phyloP scores from a whole-genome alignment of 371 early-diverging fungal genomes.

The Lichtheimia hyalospora region DNA sequence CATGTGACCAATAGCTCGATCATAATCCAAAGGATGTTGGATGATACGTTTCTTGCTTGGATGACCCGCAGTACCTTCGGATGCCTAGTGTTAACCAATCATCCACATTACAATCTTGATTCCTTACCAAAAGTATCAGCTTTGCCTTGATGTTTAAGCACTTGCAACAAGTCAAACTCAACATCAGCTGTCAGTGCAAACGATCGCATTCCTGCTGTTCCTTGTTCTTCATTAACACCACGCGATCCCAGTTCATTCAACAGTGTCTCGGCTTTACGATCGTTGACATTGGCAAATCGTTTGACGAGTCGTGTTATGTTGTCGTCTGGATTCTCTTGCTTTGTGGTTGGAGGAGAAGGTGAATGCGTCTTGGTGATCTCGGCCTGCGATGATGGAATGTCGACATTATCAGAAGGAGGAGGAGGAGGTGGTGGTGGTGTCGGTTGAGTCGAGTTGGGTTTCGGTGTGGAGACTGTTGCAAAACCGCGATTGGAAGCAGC shows the following conservation, averaged over 20 bases:
- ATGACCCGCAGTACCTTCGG: neutral
- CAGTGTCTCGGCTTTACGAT: conserved; percentile 8
- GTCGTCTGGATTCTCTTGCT: neutral
- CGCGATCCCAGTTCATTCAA: neutral
- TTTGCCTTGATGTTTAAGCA: conserved; percentile 10
- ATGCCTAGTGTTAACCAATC: no score
- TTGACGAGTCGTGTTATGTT: neutral
- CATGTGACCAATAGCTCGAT: conserved; percentile 45
- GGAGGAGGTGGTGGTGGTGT: no score
- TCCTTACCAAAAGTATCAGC: conserved; percentile 7
- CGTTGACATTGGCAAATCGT: conserved; percentile 11
- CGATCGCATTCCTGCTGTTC: neutral
- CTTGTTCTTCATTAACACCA: neutral
- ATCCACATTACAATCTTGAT: neutral
- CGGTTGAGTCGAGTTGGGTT: no score
- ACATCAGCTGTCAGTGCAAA: conserved; percentile 14
- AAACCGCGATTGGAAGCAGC: conserved; percentile 5
- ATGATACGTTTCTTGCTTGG: neutral
- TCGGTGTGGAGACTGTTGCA: conserved; percentile 10
- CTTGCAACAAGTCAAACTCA: conserved; percentile 25
- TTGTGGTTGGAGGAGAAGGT: neutral
- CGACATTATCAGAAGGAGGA: no score
- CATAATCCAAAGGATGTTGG: conserved; percentile 20
- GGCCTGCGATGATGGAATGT: no score
- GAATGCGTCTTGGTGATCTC: no score